Conservation (phyloP, 2,329 filamentous ascomycete species). For the Coleophoma cylindrospora region DNA sequence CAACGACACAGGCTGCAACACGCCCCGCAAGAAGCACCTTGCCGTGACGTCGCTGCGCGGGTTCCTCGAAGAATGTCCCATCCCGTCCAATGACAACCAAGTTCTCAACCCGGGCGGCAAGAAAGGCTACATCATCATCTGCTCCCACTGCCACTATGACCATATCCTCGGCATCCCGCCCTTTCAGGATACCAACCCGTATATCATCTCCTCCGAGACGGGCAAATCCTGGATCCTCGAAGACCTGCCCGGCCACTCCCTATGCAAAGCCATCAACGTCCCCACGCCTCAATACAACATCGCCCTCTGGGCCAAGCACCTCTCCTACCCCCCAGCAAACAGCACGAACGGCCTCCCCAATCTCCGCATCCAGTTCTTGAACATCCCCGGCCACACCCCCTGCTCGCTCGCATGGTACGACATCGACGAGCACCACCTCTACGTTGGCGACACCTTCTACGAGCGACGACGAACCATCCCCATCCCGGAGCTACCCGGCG, state of each 20-base stretch:
- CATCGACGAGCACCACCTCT: constrained; percentile 34
- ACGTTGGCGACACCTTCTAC: constrained; percentile 41
- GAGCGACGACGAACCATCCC: constrained; percentile 22
- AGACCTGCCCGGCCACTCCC: constrained; percentile 32
- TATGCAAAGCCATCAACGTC: constrained; percentile 32
- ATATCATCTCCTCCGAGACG: constrained; percentile 27
- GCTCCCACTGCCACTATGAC: constrained; percentile 43
- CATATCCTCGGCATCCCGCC: constrained; percentile 26
- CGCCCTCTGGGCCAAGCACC: constrained; percentile 34
- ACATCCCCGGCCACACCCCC: constrained; percentile 41
- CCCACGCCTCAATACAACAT: constrained; percentile 34
- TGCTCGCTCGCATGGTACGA: constrained; percentile 41
- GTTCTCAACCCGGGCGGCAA: constrained; percentile 31
- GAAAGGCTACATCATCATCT: constrained; percentile 35
- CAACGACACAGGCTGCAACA: constrained; percentile 40
- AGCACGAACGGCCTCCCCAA: constrained; percentile 10
- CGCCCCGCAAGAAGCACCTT: constrained; percentile 22
- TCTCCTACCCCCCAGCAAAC: constrained; percentile 23
- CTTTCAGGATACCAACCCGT: constrained; percentile 15
- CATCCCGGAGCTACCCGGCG: constrained; percentile 22
- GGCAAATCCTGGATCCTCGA: constrained; percentile 33
- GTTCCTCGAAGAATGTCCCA: constrained; percentile 35
- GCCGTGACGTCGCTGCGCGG: constrained; percentile 28
- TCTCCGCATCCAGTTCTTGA: constrained; percentile 35
- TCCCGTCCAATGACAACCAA: constrained; percentile 26